Conservation (phyloP, 2,329 filamentous ascomycete species). For the Trichoderma sp. region DNA sequence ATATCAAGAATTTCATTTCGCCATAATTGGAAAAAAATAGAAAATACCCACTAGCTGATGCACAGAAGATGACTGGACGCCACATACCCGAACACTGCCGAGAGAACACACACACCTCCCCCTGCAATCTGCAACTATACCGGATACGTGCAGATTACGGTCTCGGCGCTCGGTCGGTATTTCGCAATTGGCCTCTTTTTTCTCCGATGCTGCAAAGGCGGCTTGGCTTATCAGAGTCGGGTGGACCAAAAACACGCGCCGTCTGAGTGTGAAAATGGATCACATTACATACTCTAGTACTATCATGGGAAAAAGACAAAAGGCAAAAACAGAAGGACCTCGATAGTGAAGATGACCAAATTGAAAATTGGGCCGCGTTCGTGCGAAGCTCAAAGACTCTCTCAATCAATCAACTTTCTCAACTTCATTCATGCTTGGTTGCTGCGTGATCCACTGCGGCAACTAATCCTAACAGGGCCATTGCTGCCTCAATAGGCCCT, state of each 20-base stretch:
- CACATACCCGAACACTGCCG: slow-evolving; percentile 13
- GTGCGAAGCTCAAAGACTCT: background rate
- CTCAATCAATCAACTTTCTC: background rate
- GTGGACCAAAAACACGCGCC: background rate
- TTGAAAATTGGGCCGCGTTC: no score
- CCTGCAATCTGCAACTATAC: background rate
- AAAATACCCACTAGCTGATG: background rate
- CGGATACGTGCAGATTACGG: background rate
- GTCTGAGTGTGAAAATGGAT: background rate
- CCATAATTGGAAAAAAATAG: background rate
- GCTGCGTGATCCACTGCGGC: background rate
- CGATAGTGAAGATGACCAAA: no score
- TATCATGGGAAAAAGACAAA: no score
- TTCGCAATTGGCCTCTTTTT: slow-evolving; percentile 2
- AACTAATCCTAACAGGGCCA: background rate
- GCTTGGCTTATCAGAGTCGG: background rate
- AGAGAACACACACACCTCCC: background rate
- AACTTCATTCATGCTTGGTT: background rate
- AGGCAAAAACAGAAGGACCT: no score
- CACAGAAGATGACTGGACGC: background rate
- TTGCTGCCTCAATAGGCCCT: background rate
- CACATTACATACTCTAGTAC: background rate
- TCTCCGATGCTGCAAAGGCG: background rate
- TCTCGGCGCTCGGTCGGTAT: slow-evolving; percentile 16
- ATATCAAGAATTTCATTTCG: background rate